Evolutionary conservation across 345 rosid genomes (phyloP).

Genomic region (Citrus glauca): DNA sequence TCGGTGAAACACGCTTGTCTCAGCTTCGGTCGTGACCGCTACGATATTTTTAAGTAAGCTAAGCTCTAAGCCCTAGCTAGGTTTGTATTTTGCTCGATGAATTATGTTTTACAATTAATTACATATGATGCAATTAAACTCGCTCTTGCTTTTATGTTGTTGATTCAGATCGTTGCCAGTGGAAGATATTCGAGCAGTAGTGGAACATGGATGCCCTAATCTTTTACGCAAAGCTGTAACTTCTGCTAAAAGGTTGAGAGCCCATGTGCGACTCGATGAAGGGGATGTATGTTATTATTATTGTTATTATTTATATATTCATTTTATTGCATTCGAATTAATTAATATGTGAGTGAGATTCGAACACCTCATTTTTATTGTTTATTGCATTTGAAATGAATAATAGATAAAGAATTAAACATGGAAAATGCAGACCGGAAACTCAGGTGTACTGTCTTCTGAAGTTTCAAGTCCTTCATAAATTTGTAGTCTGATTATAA

Average conservation of each 20-base stretch:
- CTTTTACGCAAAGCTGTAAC: slow-evolving; percentile 71
- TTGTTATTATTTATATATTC: neutral
- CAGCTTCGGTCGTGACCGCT: slow-evolving; percentile 86
- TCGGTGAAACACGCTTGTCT: slow-evolving; percentile 71
- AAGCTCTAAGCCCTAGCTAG: no score
- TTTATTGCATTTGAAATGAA: neutral
- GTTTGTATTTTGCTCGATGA: neutral
- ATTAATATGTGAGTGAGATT: no score
- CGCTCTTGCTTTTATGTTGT: slow-evolving; percentile 9
- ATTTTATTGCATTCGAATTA: neutral
- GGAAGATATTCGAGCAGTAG: slow-evolving; percentile 55
- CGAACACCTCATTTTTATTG: neutral
- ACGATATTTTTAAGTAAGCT: slow-evolving; percentile 64
- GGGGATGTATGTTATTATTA: slow-evolving; percentile 61
- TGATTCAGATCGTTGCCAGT: slow-evolving; percentile 58
- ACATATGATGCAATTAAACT: no score
- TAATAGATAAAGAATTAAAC: neutral
- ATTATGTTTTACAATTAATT: no score
- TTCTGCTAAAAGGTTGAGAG: slow-evolving; percentile 87
- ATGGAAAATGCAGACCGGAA: neutral
- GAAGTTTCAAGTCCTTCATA: neutral
- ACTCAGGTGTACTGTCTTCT: neutral
- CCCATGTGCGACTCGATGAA: slow-evolving; percentile 57
- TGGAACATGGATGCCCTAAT: slow-evolving; percentile 83
- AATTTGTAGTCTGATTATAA: slow-evolving; percentile 7